A percentile compares a stretch with the other conserved stretches of the same genome.
Evolutionary conservation across 208 protist species (phyloP).

Genomic region (Trypanosoma boissoni): DNA sequence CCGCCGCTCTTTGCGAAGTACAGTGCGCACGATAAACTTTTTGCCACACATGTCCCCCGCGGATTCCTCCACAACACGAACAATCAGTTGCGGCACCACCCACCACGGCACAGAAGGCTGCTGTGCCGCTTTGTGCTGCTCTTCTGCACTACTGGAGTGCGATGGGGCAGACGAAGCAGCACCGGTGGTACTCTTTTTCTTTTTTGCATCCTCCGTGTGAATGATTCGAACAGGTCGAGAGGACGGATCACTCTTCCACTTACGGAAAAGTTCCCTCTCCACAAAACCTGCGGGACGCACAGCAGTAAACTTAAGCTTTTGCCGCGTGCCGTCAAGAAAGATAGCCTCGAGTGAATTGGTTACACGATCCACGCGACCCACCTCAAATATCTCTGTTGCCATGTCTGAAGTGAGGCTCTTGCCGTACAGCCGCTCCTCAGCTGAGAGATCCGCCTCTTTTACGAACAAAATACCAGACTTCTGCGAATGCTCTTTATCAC

Average conservation of each 20-base stretch:
- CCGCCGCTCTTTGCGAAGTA: constrained; percentile 41
- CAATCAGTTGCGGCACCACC: constrained; percentile 66
- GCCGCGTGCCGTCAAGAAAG: constrained; percentile 61
- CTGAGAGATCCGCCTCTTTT: constrained; percentile 33
- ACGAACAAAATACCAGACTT: constrained; percentile 34
- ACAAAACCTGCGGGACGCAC: constrained; percentile 75
- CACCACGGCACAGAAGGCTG: constrained; percentile 42
- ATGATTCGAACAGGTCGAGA: constrained; percentile 47
- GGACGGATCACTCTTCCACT: constrained; percentile 72
- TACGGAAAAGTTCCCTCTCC: constrained; percentile 46
- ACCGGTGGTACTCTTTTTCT: too few relatives aligned
- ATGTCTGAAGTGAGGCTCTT: constrained; percentile 42
- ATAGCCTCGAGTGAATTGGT: constrained; percentile 50
- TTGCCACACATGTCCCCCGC: constrained; percentile 56
- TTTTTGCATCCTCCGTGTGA: not conserved
- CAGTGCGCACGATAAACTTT: constrained; percentile 58
- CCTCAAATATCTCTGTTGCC: constrained; percentile 52
- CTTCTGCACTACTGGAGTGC: too few relatives aligned
- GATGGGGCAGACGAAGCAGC: too few relatives aligned
- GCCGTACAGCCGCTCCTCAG: constrained; percentile 59
- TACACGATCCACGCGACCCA: constrained; percentile 53
- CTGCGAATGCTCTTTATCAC: not conserved
- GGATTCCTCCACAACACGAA: constrained; percentile 59
- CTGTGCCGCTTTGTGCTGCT: not conserved
- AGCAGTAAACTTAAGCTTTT: constrained; percentile 44